A percentile compares a stretch with the other conserved stretches of the same genome.
Evolutionary conservation across 192 early-diverging fungal species (phyloP).

Genomic region (Coemansia sp.): DNA sequence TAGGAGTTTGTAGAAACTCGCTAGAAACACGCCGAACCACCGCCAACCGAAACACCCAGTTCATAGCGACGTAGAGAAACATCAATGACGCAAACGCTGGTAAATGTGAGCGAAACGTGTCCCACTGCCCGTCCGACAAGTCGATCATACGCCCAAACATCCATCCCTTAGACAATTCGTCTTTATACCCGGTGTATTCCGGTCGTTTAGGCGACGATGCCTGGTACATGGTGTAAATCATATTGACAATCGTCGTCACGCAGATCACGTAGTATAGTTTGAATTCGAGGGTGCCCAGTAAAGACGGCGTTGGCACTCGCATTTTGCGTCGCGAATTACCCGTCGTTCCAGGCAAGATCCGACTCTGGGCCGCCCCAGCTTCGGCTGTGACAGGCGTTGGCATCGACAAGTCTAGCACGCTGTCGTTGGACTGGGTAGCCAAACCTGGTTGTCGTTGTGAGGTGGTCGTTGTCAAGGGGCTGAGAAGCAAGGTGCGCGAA

Average conservation of each 20-base stretch:
- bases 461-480: constrained; percentile 12
- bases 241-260: constrained; percentile 59
- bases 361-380: not conserved
- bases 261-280: constrained; percentile 72
- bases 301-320: constrained; percentile 68
- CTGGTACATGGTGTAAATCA: constrained; percentile 65
- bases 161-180: constrained; percentile 66
- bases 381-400: not conserved
- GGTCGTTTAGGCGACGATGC: constrained; percentile 45
- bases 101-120: constrained; percentile 57
- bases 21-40: constrained; percentile 3
- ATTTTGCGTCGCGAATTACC: constrained; percentile 64
- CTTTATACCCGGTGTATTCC: constrained; percentile 44
- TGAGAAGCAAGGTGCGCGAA: constrained; percentile 27
- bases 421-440: not conserved
- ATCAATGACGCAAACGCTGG: constrained; percentile 44
- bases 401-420: constrained; percentile 4
- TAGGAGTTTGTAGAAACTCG: not conserved
- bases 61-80: constrained; percentile 37
- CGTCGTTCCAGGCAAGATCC: constrained; percentile 26
- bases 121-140: constrained; percentile 54
- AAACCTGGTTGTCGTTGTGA: not conserved
- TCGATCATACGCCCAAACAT: constrained; percentile 67
- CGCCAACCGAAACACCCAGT: constrained; percentile 14
- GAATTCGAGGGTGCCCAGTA: constrained; percentile 71